Conservation (phyloP, 805 yeast species). For the Jamesozyma spencerorum region DNA sequence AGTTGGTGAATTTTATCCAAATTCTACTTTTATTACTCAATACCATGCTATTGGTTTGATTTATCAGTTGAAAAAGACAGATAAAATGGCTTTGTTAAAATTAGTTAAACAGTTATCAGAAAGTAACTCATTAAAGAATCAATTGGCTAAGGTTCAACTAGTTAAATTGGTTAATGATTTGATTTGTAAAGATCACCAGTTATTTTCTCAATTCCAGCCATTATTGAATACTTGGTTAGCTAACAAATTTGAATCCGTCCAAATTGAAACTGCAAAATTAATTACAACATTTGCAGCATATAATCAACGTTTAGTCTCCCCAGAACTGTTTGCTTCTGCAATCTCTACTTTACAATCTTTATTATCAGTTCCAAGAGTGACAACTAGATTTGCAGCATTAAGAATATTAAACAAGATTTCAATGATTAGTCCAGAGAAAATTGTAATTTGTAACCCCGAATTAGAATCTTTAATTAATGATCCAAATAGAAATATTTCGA, state of each 20-base stretch:
- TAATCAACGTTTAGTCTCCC: constrained; percentile 44
- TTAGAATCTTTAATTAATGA: constrained; percentile 83
- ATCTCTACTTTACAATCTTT: constrained; percentile 66
- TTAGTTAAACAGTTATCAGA: constrained; percentile 68
- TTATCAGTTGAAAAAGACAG: constrained; percentile 81
- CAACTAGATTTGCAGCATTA: constrained; percentile 88
- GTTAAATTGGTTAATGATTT: constrained; percentile 73
- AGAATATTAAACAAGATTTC: constrained; percentile 83
- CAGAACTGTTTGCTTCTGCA: constrained; percentile 61
- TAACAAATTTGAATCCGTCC: constrained; percentile 81
- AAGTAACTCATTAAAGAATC: constrained; percentile 58
- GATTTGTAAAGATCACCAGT: constrained; percentile 59
- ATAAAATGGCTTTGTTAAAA: constrained; percentile 87
- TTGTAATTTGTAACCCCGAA: constrained; percentile 72
- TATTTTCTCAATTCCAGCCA: constrained; percentile 38
- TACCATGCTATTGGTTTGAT: constrained; percentile 92
- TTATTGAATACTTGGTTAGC: constrained; percentile 61
- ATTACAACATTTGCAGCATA: constrained; percentile 39
- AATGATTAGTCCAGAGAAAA: constrained; percentile 66
- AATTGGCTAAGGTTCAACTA: constrained; percentile 77
- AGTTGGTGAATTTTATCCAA: constrained; percentile 41
- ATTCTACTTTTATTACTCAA: constrained; percentile 76
- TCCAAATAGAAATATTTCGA: constrained; percentile 82
- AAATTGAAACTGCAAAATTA: constrained; percentile 78
- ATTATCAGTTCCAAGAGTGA: constrained; percentile 78